Evolutionary conservation across 495 filamentous ascomycete genomes (phyloP).

Genomic region (Jackrogersella multiformis): DNA sequence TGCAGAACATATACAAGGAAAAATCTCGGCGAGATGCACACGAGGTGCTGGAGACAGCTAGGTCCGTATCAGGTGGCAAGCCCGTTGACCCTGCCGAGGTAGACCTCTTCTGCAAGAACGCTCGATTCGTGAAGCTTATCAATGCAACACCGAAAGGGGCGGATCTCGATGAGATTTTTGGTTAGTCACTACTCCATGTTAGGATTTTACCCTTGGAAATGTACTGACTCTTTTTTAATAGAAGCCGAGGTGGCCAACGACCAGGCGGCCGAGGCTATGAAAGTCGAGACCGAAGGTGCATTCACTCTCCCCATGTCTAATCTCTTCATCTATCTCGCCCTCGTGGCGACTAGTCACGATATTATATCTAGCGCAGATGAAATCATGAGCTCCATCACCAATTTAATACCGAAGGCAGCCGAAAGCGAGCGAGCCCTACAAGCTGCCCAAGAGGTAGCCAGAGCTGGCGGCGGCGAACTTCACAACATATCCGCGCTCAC

Average conservation of each 20-base stretch:
- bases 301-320: constrained; percentile 65
- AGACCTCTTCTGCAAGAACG: constrained; percentile 94
- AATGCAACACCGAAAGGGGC: constrained; percentile 50
- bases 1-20: constrained; percentile 93
- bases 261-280: constrained; percentile 53
- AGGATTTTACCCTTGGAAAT: constrained; percentile 7
- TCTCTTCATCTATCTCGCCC: constrained; percentile 81
- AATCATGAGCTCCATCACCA: constrained; percentile 52
- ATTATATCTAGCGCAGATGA: constrained; percentile 57
- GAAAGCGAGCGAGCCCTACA: constrained; percentile 58
- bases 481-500: constrained; percentile 93
- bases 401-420: constrained; percentile 56
- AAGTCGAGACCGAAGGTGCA: constrained; percentile 43
- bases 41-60: constrained; percentile 78
- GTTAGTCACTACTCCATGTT: constrained; percentile 30
- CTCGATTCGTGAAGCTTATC: constrained; percentile 90
- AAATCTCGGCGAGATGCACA: constrained; percentile 84
- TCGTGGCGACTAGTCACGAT: constrained; percentile 63
- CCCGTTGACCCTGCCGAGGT: constrained; percentile 78
- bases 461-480: constrained; percentile 85
- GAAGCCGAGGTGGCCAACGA: constrained; percentile 52
- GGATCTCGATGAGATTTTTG: constrained; percentile 44
- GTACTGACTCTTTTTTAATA: constrained; percentile 28
- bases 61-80: constrained; percentile 61
- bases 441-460: constrained; percentile 71